Conservation (phyloP, 2,329 filamentous ascomycete species). For the Thermothelomyces thermophilus region DNA sequence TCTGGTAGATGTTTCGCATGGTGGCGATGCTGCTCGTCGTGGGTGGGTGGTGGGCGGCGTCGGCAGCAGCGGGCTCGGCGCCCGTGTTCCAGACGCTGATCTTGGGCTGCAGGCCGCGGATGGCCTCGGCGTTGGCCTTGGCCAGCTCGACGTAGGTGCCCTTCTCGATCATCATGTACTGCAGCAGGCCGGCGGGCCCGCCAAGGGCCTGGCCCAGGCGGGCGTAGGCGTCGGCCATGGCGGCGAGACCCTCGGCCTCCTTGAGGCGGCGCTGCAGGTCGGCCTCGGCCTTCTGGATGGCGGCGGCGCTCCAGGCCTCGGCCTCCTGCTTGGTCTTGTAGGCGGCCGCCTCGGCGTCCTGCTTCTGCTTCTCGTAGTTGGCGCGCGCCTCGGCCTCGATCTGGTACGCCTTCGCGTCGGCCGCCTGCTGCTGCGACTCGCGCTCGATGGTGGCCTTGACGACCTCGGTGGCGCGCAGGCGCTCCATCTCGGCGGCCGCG, state of each 20-base stretch:
- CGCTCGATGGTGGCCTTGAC: conserved; percentile 66
- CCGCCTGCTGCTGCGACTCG: conserved; percentile 62
- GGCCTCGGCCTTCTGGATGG: conserved; percentile 47
- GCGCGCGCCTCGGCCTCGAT: conserved; percentile 55
- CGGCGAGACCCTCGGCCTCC: conserved; percentile 68
- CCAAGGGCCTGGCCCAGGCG: conserved; percentile 67
- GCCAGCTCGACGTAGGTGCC: conserved; percentile 72
- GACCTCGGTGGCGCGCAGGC: conserved; percentile 69
- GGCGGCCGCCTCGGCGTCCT: conserved; percentile 49
- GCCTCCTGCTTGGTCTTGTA: conserved; percentile 56
- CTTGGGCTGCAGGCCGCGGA: conserved; percentile 76
- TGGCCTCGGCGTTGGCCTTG: conserved; percentile 67
- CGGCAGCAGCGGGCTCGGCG: conserved; percentile 36
- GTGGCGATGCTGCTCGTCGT: conserved; percentile 50
- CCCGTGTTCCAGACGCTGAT: conserved; percentile 88
- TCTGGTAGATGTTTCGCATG: conserved; percentile 78
- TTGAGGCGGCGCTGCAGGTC: conserved; percentile 51
- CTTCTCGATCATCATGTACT: conserved; percentile 84
- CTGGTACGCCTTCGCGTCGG: conserved; percentile 59
- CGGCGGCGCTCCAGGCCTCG: conserved; percentile 42
- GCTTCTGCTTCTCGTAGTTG: conserved; percentile 47
- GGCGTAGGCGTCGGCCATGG: conserved; percentile 75
- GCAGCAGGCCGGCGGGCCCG: conserved; percentile 68
- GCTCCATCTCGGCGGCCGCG: conserved; percentile 72
- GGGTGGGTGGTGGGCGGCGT: conserved; percentile 34